Evolutionary conservation across 352 stramenopile species (phyloP), one percentile per base, ranked within the genome.

Genomic region (Peronospora farinosa): DNA sequence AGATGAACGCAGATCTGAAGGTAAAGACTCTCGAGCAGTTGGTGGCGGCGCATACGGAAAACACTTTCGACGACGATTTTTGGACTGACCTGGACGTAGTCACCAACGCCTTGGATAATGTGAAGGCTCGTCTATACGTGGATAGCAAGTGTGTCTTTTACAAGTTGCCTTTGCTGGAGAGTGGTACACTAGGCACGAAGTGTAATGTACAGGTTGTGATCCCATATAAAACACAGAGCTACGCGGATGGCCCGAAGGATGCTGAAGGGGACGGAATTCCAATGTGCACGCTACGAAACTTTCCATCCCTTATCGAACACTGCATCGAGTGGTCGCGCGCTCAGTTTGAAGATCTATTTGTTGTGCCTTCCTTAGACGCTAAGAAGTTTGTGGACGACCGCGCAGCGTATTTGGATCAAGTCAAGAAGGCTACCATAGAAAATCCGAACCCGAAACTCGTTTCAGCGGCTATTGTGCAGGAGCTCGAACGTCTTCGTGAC

Each of bases 271-370:
- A 99, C 62, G 96, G 88, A 41, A 98, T 99, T 60, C 96, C 96
- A 16, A 96, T 99, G 60, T 99, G 97, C 67, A 99, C 97, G 5
- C 72, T 99, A 36, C 98, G 98, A 60, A 99, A 99, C 79, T 99
- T 99, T 60, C 97, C 96, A 23, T 91, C 79, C n/a, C 60, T 92
- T 6, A 92, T 90, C 46, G 82, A 92, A 37, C 97, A 99, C 78
- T 99, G 95, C 63, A 98, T 99, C 57, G 96, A 99, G 39, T 99
- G 96, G 96, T 94, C 94, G n/a, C 78, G 82, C 13, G 82, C 82
- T 16, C 82, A 92, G 60, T 92, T 92, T 57, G 79, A 90, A 61
- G 82, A 92, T 38, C 31, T 87, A 15, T 92, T 92, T 44, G 79
- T 95, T 21, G 82, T 83, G 11, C 83, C 84, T 7, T 78, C 81